Percentiles rank a stretch among this genome's conserved stretches.
Evolutionary conservation across 495 filamentous ascomycete genomes (phyloP).

Genomic region (Aspergillus olivimuriae): DNA sequence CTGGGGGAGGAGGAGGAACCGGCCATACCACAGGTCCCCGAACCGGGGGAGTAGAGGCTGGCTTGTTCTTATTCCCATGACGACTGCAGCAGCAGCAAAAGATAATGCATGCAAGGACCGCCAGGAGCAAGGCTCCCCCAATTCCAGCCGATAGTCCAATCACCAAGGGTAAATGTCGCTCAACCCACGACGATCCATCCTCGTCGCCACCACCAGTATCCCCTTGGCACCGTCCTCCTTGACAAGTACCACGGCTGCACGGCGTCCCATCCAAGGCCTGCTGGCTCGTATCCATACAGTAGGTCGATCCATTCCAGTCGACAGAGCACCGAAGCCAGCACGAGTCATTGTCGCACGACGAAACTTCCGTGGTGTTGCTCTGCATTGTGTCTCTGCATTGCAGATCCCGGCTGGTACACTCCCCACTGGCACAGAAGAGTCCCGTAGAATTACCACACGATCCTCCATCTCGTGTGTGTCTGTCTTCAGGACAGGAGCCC

Average conservation of each 20-base stretch:
- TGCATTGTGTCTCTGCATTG: conserved; percentile 6
- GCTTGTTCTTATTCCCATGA: too few relatives aligned
- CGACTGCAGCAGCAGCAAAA: conserved; percentile 31
- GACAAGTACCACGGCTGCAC: conserved; percentile 68
- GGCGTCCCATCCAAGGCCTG: conserved; percentile 81
- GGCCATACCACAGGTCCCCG: too few relatives aligned
- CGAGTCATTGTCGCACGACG: conserved; percentile 51
- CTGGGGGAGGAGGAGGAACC: too few relatives aligned
- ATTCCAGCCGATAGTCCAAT: conserved; percentile 60
- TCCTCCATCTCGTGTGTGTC: conserved; percentile 54
- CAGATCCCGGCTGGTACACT: conserved; percentile 76
- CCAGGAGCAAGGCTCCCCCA: conserved; percentile 55
- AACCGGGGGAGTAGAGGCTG: too few relatives aligned
- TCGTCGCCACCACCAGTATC: conserved; percentile 43
- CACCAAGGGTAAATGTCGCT: conserved; percentile 55
- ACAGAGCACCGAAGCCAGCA: conserved; percentile 68
- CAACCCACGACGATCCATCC: conserved; percentile 52
- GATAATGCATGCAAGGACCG: conserved; percentile 47
- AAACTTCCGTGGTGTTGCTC: not conserved
- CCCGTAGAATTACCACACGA: conserved; percentile 46
- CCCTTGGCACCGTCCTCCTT: conserved; percentile 53
- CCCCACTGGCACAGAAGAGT: conserved; percentile 71
- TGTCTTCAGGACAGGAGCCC: conserved; percentile 62
- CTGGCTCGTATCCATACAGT: conserved; percentile 70
- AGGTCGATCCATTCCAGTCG: conserved; percentile 39